These are phyloP conservation scores for Colletotrichum limetticola DNA, from an alignment of 2,329 filamentous ascomycete species.

Conservation along the genomic window DNA sequence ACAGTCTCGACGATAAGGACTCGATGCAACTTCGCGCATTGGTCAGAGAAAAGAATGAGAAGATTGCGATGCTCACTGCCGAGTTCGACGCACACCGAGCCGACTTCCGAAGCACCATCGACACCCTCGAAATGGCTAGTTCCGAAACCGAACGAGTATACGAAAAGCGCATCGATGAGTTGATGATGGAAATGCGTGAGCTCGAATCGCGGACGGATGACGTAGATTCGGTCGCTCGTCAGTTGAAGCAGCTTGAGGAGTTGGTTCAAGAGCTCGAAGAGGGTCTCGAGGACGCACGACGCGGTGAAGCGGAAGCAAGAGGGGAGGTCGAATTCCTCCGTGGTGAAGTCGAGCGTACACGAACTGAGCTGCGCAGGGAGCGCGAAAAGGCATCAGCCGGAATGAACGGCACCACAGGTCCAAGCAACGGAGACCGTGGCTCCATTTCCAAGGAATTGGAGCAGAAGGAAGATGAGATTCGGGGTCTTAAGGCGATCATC, in stretches of 20 bases:
- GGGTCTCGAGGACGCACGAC: conserved; percentile 91
- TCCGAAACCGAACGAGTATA: conserved; percentile 97
- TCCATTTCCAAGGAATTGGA: conserved; percentile 80
- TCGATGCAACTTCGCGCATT: conserved; percentile 81
- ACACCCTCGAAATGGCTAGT: conserved; percentile 94
- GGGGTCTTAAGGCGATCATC: conserved; percentile 96
- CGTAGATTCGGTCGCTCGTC: conserved; percentile 88
- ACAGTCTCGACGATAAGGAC: conserved; percentile 75
- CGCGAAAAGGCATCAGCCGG: conserved; percentile 80
- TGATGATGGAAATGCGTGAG: conserved; percentile 86
- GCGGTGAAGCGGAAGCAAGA: conserved; percentile 93
- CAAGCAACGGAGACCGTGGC: conserved; percentile 52
- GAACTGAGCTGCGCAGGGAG: conserved; percentile 88
- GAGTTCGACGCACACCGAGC: conserved; percentile 96
- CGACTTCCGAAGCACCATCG: conserved; percentile 96
- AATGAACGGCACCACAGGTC: conserved; percentile 56
- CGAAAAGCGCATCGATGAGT: conserved; percentile 88
- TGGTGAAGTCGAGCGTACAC: conserved; percentile 92
- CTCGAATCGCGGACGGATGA: conserved; percentile 86
- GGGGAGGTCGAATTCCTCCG: conserved; percentile 96
- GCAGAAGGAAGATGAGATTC: conserved; percentile 96
- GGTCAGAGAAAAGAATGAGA: conserved; percentile 95
- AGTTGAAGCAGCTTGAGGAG: conserved; percentile 95
- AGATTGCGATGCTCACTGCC: conserved; percentile 89
- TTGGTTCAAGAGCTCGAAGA: conserved; percentile 97